phyloP scores from a whole-genome alignment of 371 early-diverging fungal species.

The Mucor indicus region DNA sequence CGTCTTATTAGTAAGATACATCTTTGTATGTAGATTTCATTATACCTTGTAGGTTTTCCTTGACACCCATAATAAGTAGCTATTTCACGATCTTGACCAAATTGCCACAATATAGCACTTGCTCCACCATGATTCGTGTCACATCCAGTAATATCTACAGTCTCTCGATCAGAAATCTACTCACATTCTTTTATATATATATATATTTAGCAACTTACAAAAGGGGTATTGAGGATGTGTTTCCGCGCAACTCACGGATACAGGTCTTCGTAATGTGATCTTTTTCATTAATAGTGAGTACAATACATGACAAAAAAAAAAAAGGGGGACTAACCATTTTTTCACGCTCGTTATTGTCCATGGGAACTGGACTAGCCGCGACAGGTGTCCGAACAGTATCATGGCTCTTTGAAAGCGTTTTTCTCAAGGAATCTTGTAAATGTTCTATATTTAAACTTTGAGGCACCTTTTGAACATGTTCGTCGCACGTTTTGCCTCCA shows the following conservation, averaged over 20 bases:
- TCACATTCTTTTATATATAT: too few relatives aligned
- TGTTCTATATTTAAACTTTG: slow-evolving; percentile 37
- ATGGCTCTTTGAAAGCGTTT: slow-evolving; percentile 31
- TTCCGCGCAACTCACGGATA: slow-evolving; percentile 51
- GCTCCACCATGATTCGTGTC: slow-evolving; percentile 42
- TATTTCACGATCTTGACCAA: slow-evolving; percentile 57
- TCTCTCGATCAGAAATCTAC: too few relatives aligned
- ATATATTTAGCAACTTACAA: slow-evolving; percentile 28
- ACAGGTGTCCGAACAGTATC: slow-evolving; percentile 12
- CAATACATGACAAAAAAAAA: neutral
- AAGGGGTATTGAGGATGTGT: slow-evolving; percentile 59
- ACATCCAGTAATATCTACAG: slow-evolving; percentile 59
- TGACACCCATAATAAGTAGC: slow-evolving; percentile 55
- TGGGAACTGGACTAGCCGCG: slow-evolving; percentile 20
- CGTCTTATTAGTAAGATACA: neutral
- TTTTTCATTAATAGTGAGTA: slow-evolving; percentile 1
- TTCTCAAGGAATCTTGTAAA: slow-evolving; percentile 40
- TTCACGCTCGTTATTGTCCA: slow-evolving; percentile 29
- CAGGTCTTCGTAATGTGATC: slow-evolving; percentile 29
- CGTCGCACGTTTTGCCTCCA: slow-evolving; percentile 21
- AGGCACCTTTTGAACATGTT: slow-evolving; percentile 11
- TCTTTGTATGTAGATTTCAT: neutral
- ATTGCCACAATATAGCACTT: slow-evolving; percentile 60
- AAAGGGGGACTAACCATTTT: slow-evolving; percentile 15
- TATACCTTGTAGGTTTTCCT: slow-evolving; percentile 49